Base-by-base conservation (phyloP, 2,329 filamentous ascomycete species). In the Parascedosporium putredinis region DNA sequence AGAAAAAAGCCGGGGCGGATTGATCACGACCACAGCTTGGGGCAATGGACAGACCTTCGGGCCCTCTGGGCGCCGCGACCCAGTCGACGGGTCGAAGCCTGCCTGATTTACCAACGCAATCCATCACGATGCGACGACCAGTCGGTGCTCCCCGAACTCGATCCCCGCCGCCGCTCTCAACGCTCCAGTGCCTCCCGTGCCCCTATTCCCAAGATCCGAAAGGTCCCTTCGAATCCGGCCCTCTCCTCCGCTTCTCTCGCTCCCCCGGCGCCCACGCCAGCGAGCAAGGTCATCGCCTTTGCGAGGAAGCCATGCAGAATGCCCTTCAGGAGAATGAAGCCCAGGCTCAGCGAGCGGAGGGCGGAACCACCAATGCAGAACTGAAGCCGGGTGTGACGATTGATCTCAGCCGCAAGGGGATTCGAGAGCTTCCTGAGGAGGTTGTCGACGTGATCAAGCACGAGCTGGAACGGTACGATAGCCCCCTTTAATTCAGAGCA, bases 381-480 rank as follows among this genome's bases (percentile, higher is more conserved):
- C 67, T 83, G 44, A 80, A 82, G 60, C 79, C 82, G 1, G 86
- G 86, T 52, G 78, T 88, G 52, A 90, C 86, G 27, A 83, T 91
- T 57, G 84, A 90, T 64, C 67, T 90, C 55, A 87, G 85, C 64
- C 81, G 85, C 58, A 84, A 83, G 65, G 81, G 80, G 59, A 88
- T 90, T 42, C 76, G 80, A 57, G 77, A 74, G 54, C 66, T 88
- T 50, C 84, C 84, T 0, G 82, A 86, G 52, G 84, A 88, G 63
- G 80, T 87, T 40, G 80, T 88, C 36, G 80, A 85, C 58, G 77
- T 88, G 53, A 84, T 88, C 58, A 85, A 84, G 64, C 74, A 83
- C 57, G 81, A 86, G 61, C 71, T 88, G 54, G 84, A 87, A 68
- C 75, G 84, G 83, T 87, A 62, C 48, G 71, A 42, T 44, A 50